Base-by-base conservation (phyloP, 2,329 filamentous ascomycete species). In the Pseudogymnoascus destructans region DNA sequence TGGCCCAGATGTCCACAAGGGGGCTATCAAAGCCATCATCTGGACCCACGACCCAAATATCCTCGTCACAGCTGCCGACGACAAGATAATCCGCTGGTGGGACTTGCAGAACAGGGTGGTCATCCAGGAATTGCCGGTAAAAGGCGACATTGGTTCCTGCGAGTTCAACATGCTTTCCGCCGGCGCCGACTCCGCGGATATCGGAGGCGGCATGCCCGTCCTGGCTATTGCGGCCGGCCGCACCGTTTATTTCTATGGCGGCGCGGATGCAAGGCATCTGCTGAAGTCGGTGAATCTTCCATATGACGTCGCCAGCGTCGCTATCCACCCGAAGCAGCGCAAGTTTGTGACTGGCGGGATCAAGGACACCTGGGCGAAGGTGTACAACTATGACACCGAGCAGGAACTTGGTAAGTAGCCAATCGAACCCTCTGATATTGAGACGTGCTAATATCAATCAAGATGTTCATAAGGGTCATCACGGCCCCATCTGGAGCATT, bases 391-490 rank as follows among this genome's bases (percentile, higher is more conserved):
- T 73, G 89, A 96, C 60, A 84, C 85, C 55, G 86, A 86, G 65
- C 79, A 80, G 63, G 90, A 95, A 71, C 75, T 96, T 42, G 83
- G 83, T 86, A 74, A 61, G 78, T 72, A 49, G 62, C 17, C 9
- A 35, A 5, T 4, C 8, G 23, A 23, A 35, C 17, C 9, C 8
- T 55, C n/a, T 33, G 8, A 17, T 33, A 35, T n/a, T 55, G 17
- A 30, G 7, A 54, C 11, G n/a, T 23, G 30, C 57, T 32, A 55
- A 55, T 17, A 55, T 21, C 11, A 9, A 55, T 25, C 8, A 61
- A 86, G 93, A 97, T 70, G 86, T 92, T 10, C 89, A 95, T 74
- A 96, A 96, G 73, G 93, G 93, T 21, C 93, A 98, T 66, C 93
- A 98, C 68, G 93, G 93, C 1, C 92, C 92, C 1, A 93, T 98